phyloP scores from a whole-genome alignment of 495 filamentous ascomycete genomes.

The Glutinoglossum americanum region DNA sequence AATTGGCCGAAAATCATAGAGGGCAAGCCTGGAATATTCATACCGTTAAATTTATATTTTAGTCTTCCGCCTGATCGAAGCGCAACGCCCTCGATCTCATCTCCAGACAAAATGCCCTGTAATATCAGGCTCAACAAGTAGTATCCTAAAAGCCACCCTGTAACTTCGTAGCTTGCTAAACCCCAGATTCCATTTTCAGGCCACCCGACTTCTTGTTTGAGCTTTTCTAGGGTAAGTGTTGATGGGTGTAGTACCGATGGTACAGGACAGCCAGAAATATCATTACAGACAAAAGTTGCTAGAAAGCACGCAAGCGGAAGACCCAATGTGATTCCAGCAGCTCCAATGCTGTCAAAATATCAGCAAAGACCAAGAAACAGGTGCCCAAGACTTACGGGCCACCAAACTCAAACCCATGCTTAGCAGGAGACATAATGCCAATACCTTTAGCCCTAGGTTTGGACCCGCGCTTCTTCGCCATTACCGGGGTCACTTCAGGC shows the following conservation, averaged over 20 bases:
- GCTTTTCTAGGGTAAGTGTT: slow-evolving; percentile 40
- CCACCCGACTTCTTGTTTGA: slow-evolving; percentile 68
- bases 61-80: slow-evolving; percentile 49
- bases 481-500: not conserved
- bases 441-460: not conserved
- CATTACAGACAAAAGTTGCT: slow-evolving; percentile 75
- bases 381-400: slow-evolving; percentile 46
- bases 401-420: slow-evolving; percentile 57
- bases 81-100: slow-evolving; percentile 44
- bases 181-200: slow-evolving; percentile 43
- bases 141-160: slow-evolving; percentile 48
- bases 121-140: slow-evolving; percentile 56
- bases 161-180: slow-evolving; percentile 34
- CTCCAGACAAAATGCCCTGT: slow-evolving; percentile 57
- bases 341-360: slow-evolving; percentile 37
- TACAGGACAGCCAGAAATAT: slow-evolving; percentile 73
- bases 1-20: not conserved
- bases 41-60: slow-evolving; percentile 83
- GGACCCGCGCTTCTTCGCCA: not conserved
- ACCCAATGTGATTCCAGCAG: slow-evolving; percentile 48
- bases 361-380: slow-evolving; percentile 8
- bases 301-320: slow-evolving; percentile 56
- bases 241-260: slow-evolving; percentile 64
- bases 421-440: slow-evolving; percentile 12
- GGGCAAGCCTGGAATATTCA: slow-evolving; percentile 4